phyloP scores from a whole-genome alignment of 2,329 filamentous ascomycete species.

The Pseudogymnoascus sp. region DNA sequence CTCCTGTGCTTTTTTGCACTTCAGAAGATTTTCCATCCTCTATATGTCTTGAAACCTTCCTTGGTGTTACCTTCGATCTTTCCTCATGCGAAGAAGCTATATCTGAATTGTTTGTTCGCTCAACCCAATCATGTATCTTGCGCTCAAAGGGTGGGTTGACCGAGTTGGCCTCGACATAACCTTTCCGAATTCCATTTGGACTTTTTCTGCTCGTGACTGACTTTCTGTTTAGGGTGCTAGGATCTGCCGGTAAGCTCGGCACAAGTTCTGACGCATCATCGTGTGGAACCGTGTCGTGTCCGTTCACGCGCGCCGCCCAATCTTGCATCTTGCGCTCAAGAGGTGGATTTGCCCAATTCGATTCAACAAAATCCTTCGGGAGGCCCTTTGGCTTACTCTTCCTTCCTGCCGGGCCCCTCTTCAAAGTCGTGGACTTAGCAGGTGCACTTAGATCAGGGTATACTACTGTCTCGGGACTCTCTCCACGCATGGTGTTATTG shows the following conservation, averaged over 20 bases:
- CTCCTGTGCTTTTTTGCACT: neutral
- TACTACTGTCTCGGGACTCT: neutral
- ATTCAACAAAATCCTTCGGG: slow-evolving; percentile 50
- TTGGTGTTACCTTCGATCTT: neutral
- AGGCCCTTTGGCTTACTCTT: slow-evolving; percentile 27
- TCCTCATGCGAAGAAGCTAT: neutral
- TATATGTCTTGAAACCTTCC: neutral
- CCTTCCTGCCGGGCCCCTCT: neutral
- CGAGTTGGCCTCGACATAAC: slow-evolving; percentile 46
- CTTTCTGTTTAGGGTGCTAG: neutral
- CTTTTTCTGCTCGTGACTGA: neutral
- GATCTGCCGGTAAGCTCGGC: neutral
- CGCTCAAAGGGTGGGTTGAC: slow-evolving; percentile 47
- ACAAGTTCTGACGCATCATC: neutral
- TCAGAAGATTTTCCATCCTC: neutral
- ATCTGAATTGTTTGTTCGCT: slow-evolving; percentile 11
- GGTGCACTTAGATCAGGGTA: neutral
- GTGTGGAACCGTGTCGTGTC: neutral
- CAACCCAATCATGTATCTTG: slow-evolving; percentile 56
- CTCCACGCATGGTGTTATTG: neutral
- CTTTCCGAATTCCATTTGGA: slow-evolving; percentile 28
- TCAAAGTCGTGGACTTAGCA: neutral
- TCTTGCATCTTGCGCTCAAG: slow-evolving; percentile 52
- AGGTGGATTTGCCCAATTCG: slow-evolving; percentile 44
- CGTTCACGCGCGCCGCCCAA: slow-evolving; percentile 38